Evolutionary conservation across 1,284 basidiomycete species (phyloP).

Genomic region (Ustilago bromivora): DNA sequence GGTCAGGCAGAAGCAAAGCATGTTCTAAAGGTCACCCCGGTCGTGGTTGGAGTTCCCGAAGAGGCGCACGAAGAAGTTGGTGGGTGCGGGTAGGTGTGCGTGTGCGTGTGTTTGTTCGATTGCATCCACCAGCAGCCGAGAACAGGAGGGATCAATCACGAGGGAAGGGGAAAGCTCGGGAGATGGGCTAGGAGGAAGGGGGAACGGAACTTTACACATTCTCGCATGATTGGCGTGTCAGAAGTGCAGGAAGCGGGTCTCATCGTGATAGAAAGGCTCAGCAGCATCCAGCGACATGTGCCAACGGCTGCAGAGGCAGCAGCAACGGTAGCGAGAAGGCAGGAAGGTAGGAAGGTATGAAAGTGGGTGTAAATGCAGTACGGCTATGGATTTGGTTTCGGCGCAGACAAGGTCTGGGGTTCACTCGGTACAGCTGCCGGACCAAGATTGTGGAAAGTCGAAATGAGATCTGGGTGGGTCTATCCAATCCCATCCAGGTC

Average conservation of each 20-base stretch:
- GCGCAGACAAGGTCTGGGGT: conserved; percentile 18
- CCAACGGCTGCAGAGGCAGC: conserved; percentile 1
- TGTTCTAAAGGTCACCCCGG: conserved; percentile 5
- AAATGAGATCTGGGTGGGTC: conserved; percentile 18
- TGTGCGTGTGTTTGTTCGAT: conserved; percentile 21
- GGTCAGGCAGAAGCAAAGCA: conserved; percentile 1
- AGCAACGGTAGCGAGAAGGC: too few species aligned
- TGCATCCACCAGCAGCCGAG: conserved; percentile 17
- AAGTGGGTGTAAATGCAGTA: conserved; percentile 1
- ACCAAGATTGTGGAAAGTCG: conserved; percentile 15
- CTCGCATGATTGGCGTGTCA: conserved; percentile 7
- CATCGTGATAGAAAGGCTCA: conserved; percentile 3
- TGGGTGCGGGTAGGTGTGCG: too few species aligned
- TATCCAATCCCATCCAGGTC: background rate
- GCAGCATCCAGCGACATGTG: background rate
- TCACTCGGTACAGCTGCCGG: conserved; percentile 9
- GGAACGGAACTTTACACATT: conserved; percentile 2
- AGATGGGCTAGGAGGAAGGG: background rate
- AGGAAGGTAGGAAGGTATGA: too few species aligned
- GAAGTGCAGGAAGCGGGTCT: conserved; percentile 3
- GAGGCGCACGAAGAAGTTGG: conserved; percentile 12
- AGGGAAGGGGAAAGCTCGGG: background rate
- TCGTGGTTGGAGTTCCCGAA: conserved; percentile 35
- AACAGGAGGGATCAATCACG: background rate
- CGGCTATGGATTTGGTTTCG: background rate